These are phyloP conservation scores for Anastatica hierochuntica DNA, from an alignment of 345 rosid genomes.

Conservation along the genomic window DNA sequence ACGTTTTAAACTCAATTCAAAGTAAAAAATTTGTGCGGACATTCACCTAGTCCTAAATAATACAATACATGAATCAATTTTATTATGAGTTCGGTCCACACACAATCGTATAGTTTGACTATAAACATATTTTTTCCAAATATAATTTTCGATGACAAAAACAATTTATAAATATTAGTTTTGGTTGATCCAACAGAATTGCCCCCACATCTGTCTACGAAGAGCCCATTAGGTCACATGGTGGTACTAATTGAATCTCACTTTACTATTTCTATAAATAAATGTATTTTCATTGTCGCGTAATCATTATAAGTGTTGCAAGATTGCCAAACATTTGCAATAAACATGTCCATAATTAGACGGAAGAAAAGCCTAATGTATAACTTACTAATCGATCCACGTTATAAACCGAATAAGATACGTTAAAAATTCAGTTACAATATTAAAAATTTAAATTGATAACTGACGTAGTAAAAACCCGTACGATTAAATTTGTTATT, in stretches of 20 bases:
- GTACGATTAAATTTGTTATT: too few species aligned
- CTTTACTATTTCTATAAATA: constrained; percentile 4
- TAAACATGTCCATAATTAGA: constrained; percentile 16
- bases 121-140: constrained; percentile 3
- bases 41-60: too few species aligned
- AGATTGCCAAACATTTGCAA: constrained; percentile 11
- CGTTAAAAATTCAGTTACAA: too few species aligned
- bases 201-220: constrained; percentile 25
- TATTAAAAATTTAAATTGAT: too few species aligned
- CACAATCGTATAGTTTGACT: constrained; percentile 10
- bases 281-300: neutral
- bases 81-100: neutral
- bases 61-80: neutral
- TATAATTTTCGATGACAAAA: neutral
- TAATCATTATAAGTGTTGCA: constrained; percentile 20
- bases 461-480: too few species aligned
- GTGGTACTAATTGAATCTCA: constrained; percentile 13
- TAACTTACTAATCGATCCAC: too few species aligned
- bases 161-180: constrained; percentile 5
- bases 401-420: too few species aligned
- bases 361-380: neutral
- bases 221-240: constrained; percentile 22
- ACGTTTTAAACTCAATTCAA: too few species aligned
- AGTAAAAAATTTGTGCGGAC: too few species aligned
- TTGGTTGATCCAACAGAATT: constrained; percentile 23